Conservation (phyloP, 768 basidiomycete species). For the Mycena chlorophos region DNA sequence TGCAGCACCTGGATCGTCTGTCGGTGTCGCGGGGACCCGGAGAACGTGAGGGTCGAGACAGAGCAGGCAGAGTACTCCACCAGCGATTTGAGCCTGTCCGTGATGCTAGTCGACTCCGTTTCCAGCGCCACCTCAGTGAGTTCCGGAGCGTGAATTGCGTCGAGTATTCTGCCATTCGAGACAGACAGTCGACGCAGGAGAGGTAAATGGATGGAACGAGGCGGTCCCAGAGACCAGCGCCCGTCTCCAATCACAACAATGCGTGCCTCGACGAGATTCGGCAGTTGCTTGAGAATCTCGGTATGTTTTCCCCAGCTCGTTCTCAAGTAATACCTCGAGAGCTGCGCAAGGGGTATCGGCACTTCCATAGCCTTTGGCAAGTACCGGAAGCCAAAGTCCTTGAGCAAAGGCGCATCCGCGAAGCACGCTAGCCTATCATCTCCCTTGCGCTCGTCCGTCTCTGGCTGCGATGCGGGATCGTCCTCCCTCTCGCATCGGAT, state of each 20-base stretch:
- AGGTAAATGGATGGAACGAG: neutral
- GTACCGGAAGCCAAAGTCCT: neutral
- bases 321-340: neutral
- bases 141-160: neutral
- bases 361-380: neutral
- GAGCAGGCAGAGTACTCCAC: neutral
- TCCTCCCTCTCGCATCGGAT: neutral
- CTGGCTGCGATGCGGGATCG: no score
- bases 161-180: neutral
- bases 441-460: neutral
- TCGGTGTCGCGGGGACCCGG: no score
- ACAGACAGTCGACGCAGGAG: neutral
- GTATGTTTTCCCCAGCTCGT: neutral
- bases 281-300: neutral
- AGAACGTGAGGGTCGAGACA: no score
- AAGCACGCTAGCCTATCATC: neutral
- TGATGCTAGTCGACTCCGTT: neutral
- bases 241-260: neutral
- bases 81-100: neutral
- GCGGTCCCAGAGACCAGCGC: neutral
- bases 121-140: neutral
- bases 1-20: no score
- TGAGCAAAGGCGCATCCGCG: neutral
- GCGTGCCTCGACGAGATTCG: neutral
- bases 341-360: neutral